Conservation (phyloP, 176 grass and related monocot genomes). For the Aegilops speltoides region DNA sequence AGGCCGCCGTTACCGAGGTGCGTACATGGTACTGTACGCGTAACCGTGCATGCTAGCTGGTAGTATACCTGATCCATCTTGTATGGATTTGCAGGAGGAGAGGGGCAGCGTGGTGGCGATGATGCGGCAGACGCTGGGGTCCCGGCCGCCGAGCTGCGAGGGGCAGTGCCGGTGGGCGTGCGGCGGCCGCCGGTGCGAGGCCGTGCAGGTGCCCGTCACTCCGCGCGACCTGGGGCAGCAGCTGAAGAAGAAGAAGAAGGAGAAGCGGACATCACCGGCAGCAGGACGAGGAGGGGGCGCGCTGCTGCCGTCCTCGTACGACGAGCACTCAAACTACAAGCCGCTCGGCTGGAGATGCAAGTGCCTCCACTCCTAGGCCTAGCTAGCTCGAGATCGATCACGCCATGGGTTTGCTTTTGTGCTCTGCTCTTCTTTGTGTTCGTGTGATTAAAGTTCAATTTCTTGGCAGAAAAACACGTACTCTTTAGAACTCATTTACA, state of each 20-base stretch:
- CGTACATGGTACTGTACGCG: background rate
- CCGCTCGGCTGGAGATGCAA: slow-evolving; percentile 54
- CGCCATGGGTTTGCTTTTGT: too few species aligned
- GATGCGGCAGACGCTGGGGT: slow-evolving; percentile 10
- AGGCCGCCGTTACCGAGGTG: background rate
- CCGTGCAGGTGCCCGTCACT: slow-evolving; percentile 46
- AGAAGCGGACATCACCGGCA: background rate
- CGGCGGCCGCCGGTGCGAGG: slow-evolving; percentile 40
- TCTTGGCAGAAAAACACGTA: too few species aligned
- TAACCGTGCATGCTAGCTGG: background rate
- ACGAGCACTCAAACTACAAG: slow-evolving; percentile 55
- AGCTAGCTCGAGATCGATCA: too few species aligned
- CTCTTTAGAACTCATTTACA: too few species aligned
- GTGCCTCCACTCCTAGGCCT: background rate
- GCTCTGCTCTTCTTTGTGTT: too few species aligned
- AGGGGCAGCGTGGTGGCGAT: background rate
- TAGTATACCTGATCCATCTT: background rate
- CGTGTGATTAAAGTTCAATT: too few species aligned
- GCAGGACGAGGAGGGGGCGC: background rate
- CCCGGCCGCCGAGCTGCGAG: slow-evolving; percentile 49
- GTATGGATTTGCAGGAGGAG: background rate
- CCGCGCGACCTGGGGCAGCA: background rate
- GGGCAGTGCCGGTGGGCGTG: slow-evolving; percentile 39
- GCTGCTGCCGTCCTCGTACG: slow-evolving; percentile 2
- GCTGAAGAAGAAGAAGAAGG: background rate